Conservation (phyloP, 2,329 filamentous ascomycete species). For the Colletotrichum tamarilloi region DNA sequence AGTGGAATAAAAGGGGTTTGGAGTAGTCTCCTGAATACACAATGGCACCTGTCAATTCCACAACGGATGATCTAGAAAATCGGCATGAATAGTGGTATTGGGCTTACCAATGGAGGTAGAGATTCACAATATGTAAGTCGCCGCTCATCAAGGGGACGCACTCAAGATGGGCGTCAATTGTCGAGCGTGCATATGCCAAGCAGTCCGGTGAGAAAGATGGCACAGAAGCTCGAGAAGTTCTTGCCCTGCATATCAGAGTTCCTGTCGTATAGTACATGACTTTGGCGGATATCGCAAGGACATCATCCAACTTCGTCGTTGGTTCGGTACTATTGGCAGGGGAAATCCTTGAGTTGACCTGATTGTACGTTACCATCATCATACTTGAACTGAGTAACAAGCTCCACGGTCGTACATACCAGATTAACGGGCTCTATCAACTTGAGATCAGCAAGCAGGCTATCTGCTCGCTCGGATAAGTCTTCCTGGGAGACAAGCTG, state of each 20-base stretch:
- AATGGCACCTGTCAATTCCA: neutral
- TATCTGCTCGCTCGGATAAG: neutral
- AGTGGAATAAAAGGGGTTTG: conserved; percentile 11
- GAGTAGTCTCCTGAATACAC: neutral
- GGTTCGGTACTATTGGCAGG: neutral
- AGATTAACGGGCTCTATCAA: neutral
- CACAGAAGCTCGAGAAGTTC: neutral
- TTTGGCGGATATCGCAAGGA: conserved; percentile 2
- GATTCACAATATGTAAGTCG: neutral
- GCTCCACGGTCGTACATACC: neutral
- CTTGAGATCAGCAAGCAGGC: neutral
- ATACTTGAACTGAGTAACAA: neutral
- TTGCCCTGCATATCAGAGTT: conserved; percentile 13
- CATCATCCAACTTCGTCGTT: neutral
- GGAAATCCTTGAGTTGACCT: neutral
- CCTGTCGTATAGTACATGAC: conserved; percentile 15
- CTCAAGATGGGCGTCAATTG: conserved; percentile 5
- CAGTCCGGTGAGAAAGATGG: neutral
- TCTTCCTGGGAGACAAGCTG: neutral
- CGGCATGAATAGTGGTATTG: too few relatives aligned
- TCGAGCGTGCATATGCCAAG: neutral
- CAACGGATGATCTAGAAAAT: too few relatives aligned
- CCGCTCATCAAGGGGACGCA: neutral
- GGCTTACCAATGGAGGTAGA: conserved; percentile 12
- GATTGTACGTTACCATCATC: neutral